Evolutionary conservation across 768 basidiomycete species (phyloP), one percentile per base, ranked within the genome.

Genomic region (Hericium coralloides): DNA sequence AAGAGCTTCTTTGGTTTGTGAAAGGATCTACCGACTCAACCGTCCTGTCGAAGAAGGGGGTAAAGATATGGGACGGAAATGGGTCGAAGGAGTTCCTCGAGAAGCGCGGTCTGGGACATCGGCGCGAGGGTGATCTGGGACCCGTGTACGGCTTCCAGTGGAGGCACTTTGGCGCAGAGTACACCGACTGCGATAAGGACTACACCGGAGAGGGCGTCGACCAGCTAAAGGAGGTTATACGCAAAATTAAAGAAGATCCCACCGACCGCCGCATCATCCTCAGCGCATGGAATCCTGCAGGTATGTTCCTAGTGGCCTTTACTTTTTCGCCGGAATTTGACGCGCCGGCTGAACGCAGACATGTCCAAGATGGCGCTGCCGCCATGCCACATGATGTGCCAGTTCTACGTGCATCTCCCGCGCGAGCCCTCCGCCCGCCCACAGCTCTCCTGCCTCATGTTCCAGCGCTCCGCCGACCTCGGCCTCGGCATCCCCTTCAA

Each of bases 401-500:
- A 99, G 68, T 99, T 99, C 79, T 98, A 92, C 75, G 95, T 99
- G 38, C 88, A 92, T 66, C 84, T 95, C 38, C 89, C 95, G 0
- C 72, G 83, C 3, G 64, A 76, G 17, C 76, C 82, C 1, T 41
- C 62, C 22, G 64, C 69, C 17, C 85, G 82, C 61, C 87, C 86
- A 9, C 81, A 80, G 56, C 85, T 98, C 17, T 95, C 92, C 9
- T 98, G 95, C 70, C 79, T 95, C 48, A 94, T 98, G 93, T 98
- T 87, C 74, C 95, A 98, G 67, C 90, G 97, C 49, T 98, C 95
- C 12, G 95, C 95, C 17, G 95, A 99, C 68, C 81, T 98, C 8
- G 95, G 95, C 1, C 89, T 99, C 39, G 95, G 95, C 2, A 91
- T 99, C 51, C 95, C 95, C 0, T 99, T 99, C 81, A 99, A 99